Conservation (phyloP, 495 filamentous ascomycete genomes). For the Pyronema domesticum region DNA sequence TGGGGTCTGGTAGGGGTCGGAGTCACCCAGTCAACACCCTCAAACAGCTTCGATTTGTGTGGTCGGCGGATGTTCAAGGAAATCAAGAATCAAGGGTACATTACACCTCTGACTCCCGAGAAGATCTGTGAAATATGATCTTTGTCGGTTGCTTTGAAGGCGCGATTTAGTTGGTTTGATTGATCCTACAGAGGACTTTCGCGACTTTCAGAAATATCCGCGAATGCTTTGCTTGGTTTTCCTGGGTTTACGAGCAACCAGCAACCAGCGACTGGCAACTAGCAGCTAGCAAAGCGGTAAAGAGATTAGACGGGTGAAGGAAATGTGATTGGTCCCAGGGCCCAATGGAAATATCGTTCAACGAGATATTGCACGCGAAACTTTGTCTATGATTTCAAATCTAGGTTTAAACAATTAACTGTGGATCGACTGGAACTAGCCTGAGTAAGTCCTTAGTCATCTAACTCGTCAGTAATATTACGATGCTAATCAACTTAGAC, state of each 20-base stretch:
- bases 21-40: too few relatives aligned
- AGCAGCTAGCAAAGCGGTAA: constrained; percentile 49
- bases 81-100: too few relatives aligned
- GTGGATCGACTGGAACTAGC: constrained; percentile 36
- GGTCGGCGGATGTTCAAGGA: too few relatives aligned
- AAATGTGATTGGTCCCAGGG: constrained; percentile 31
- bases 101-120: too few relatives aligned
- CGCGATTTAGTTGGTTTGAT: too few relatives aligned
- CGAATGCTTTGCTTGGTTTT: constrained; percentile 50
- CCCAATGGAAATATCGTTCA: constrained; percentile 19
- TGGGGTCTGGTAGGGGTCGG: too few relatives aligned
- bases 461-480: constrained; percentile 26
- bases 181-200: too few relatives aligned
- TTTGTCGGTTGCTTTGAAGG: too few relatives aligned
- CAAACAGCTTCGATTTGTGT: constrained; percentile 11
- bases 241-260: constrained; percentile 49
- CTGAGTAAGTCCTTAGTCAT: constrained; percentile 21
- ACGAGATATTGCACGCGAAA: constrained; percentile 14
- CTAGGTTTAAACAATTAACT: constrained; percentile 56
- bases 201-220: constrained; percentile 26
- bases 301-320: constrained; percentile 46
- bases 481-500: constrained; percentile 6
- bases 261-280: constrained; percentile 43
- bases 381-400: constrained; percentile 43
- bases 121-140: too few relatives aligned